phyloP scores from a whole-genome alignment of 306 rosid genomes.

The Castanea mollissima region DNA sequence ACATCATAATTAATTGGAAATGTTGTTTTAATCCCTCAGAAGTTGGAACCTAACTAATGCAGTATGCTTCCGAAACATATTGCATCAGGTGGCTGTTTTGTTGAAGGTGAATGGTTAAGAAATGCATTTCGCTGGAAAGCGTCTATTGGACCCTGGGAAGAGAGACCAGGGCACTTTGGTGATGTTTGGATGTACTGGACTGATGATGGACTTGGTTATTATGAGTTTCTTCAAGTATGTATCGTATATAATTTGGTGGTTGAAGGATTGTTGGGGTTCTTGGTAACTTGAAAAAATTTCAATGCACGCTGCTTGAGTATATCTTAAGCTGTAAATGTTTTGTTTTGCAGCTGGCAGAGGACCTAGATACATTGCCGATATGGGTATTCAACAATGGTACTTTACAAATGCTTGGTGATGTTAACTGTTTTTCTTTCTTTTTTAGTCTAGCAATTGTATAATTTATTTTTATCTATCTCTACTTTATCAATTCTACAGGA shows the following conservation, averaged over 20 bases:
- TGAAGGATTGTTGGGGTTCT: background rate
- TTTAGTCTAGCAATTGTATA: background rate
- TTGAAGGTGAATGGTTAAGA: constrained; percentile 93
- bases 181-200: constrained; percentile 99
- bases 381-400: constrained; percentile 99
- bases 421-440: background rate
- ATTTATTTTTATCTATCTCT: constrained; percentile 19
- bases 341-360: constrained; percentile 76
- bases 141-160: constrained; percentile 89
- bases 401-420: constrained; percentile 3
- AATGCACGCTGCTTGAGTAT: background rate
- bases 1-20: background rate
- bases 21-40: background rate
- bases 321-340: background rate
- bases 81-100: constrained; percentile 83
- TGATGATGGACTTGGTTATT: constrained; percentile 95
- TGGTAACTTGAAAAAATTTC: background rate
- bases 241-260: constrained; percentile 1
- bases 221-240: constrained; percentile 88
- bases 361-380: constrained; percentile 70
- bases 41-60: background rate
- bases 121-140: constrained; percentile 98
- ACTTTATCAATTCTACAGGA: constrained; percentile 44
- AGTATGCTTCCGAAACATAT: background rate
- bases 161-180: constrained; percentile 97